These are phyloP conservation scores for Penicillium sp. DNA, from an alignment of 2,329 filamentous ascomycete genomes.

Conservation along the genomic window DNA sequence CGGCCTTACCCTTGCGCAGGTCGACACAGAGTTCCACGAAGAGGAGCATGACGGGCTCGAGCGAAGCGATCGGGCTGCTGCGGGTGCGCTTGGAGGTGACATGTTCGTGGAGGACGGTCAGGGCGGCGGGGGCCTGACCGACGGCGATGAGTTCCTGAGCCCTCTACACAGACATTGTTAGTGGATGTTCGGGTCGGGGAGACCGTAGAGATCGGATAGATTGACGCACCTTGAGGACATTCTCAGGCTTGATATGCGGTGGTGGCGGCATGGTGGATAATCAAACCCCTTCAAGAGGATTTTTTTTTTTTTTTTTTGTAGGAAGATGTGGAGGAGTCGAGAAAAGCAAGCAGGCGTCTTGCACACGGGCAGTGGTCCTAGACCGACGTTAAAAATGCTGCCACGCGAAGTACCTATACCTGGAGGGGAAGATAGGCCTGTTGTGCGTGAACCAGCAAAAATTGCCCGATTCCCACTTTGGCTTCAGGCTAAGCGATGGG, in stretches of 20 bases:
- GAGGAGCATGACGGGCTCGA: constrained; percentile 98
- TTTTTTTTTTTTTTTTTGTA: constrained; percentile 12
- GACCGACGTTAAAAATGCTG: constrained; percentile 31
- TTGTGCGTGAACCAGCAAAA: constrained; percentile 38
- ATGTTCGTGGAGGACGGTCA: constrained; percentile 97
- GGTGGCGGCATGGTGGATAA: constrained; percentile 77
- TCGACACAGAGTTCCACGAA: constrained; percentile 96
- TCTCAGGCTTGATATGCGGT: constrained; percentile 96
- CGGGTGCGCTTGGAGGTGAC: constrained; percentile 97
- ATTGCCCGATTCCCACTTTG: constrained; percentile 29
- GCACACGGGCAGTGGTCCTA: constrained; percentile 33
- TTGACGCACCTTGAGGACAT: constrained; percentile 76
- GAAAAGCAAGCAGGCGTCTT: constrained; percentile 17
- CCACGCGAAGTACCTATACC: constrained; percentile 36
- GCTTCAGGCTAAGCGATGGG: constrained; percentile 38
- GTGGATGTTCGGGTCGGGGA: neutral
- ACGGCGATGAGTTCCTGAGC: constrained; percentile 99
- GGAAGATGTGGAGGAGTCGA: constrained; percentile 7
- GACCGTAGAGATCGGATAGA: neutral
- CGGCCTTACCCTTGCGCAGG: constrained; percentile 94
- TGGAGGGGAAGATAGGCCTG: constrained; percentile 29
- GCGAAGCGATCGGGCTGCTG: constrained; percentile 90
- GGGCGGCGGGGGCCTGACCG: constrained; percentile 84
- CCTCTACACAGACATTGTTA: constrained; percentile 52
- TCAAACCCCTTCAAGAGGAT: constrained; percentile 28